Base-by-base conservation (phyloP, 176 grass and related monocot species). In the Zea luxurians region DNA sequence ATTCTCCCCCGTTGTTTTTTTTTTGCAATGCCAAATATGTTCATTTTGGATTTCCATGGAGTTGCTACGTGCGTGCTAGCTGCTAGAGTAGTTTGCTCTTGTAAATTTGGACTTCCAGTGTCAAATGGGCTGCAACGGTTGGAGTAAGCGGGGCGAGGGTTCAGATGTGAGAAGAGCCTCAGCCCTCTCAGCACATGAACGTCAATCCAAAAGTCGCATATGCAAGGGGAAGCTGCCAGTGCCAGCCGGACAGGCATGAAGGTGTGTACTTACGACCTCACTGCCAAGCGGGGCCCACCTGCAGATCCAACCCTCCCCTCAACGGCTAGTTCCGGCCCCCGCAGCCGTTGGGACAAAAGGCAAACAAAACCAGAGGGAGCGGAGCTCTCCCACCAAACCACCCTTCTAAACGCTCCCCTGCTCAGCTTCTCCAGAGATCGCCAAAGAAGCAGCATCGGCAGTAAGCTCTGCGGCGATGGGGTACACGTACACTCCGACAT, bases 401-500 rank as follows among this genome's bases (percentile, higher is more conserved):
- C 45, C 4, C 61, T 10, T 34, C 44, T 50, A 4, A 10, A 62
- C 66, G 42, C 82, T 76, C 57, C 42, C 53, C 47, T 27, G 4
- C 44, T 59, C 6, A 40, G 49, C 45, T 48, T 44, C 70, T 18
- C 34, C 10, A 80, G 74, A 78, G 74, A 66, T 63, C 37, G 46
- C 67, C 66, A 63, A 70, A 44, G 13, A 45, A n/a, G 15, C 3
- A 17, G 48, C 40, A 8, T 38, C 10, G 10, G 35, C 68, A n/a
- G 41, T 48, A 16, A 37, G 48, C 21, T 17, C 5, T 4, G 36
- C 75, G 36, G 16, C 62, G 10, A 94, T 98, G 95, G 90, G 62
- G 77, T 90, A 94, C 79, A 76, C 83, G 8, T 94, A 98, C 89
- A 98, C 84, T 48, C 91, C 95, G 1, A 78, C 91, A 16, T 98